Base-by-base conservation (phyloP, 768 basidiomycete species). In the Mycena filopes region DNA sequence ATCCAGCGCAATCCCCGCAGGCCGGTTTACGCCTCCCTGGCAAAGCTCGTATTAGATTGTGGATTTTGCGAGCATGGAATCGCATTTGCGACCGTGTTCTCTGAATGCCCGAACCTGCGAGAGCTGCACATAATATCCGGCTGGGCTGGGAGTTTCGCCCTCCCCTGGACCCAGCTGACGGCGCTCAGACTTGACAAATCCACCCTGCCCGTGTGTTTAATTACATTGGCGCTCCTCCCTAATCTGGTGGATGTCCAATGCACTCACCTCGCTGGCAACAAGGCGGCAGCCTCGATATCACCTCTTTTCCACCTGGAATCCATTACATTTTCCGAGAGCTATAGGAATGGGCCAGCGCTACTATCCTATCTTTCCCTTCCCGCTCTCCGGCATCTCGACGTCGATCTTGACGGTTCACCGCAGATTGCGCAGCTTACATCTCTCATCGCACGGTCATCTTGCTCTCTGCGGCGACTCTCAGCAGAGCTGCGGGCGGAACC, bases 311-410 rank as follows among this genome's bases (percentile, higher is more conserved):
- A 4, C n/a, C 63, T 64, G 33, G 26, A 51, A 64, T 64, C 55
- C 20, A 31, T 64, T n/a, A 45, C 10, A 9, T 16, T 53, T 2
- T 21, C 41, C 3, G 48, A 45, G 25, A 46, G 55, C 29, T 49
- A 64, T 12, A 36, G 48, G 21, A 55, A 55, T 21, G 63, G 63
- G 12, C 55, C 63, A 15, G 63, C 48, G 42, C 26, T 58, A 15
- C 63, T 64, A 41, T 11, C 10, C 13, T 25, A 4, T n/a, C 45
- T 64, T 15, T 36, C 47, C 15, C 49, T 58, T 25, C 63, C 63
- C 42, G 49, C 63, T 15, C 55, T 64, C 20, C 25, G n/a, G 16
- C 36, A 46, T 47, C 55, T 64, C 26, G 49, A 29, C 15, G 23
- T 64, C 9, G 55, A 64, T 29, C 12, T 64, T 8, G 13, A 45